Evolutionary conservation across 345 rosid species (phyloP).

Genomic region (Lumnitzera littorea): DNA sequence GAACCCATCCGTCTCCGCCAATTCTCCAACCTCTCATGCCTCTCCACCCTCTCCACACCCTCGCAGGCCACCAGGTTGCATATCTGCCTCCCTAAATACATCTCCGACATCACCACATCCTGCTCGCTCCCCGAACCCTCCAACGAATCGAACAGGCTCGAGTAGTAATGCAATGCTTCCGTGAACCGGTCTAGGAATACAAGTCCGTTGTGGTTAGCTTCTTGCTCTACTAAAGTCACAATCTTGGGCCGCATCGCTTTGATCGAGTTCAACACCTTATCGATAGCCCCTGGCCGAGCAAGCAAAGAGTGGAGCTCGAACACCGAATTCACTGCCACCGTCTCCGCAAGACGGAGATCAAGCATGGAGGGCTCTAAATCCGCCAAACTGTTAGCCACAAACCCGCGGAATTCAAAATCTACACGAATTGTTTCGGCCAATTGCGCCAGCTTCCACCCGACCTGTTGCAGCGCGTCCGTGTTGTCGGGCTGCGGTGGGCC

Average conservation of each 20-base stretch:
- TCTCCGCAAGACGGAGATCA: conserved; percentile 39
- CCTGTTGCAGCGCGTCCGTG: conserved; percentile 55
- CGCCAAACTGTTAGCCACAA: conserved; percentile 48
- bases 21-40: conserved; percentile 62
- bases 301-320: conserved; percentile 63
- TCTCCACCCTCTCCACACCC: conserved; percentile 66
- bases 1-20: conserved; percentile 61
- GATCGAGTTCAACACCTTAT: conserved; percentile 42
- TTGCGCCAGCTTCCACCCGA: conserved; percentile 73
- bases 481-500: conserved; percentile 62
- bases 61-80: conserved; percentile 85
- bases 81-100: conserved; percentile 70
- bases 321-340: conserved; percentile 75
- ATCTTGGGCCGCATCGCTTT: conserved; percentile 66
- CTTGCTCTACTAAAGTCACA: conserved; percentile 77
- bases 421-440: conserved; percentile 53
- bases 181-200: conserved; percentile 72
- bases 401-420: conserved; percentile 59
- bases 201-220: conserved; percentile 77
- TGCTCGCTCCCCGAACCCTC: conserved; percentile 44
- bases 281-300: conserved; percentile 56
- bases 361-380: conserved; percentile 74
- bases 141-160: conserved; percentile 78
- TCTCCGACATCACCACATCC: conserved; percentile 75
- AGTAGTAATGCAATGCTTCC: conserved; percentile 74